A percentile compares a stretch with the other conserved stretches of the same genome.
phyloP scores from a whole-genome alignment of 192 early-diverging fungal genomes.

The Coemansia sp. region DNA sequence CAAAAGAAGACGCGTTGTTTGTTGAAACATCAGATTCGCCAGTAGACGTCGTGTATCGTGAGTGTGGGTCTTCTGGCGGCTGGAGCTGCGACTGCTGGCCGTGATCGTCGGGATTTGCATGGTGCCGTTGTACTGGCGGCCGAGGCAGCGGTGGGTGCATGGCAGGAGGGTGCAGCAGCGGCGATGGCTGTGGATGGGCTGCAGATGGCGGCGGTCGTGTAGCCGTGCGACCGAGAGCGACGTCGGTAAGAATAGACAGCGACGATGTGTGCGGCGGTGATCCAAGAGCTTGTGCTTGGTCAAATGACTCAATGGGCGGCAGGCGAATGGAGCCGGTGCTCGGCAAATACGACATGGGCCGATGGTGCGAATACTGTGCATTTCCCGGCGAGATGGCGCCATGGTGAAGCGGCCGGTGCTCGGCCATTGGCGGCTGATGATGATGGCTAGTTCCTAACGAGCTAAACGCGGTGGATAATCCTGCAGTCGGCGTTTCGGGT shows the following conservation, averaged over 20 bases:
- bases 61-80: conserved; percentile 11
- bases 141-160: conserved; percentile 13
- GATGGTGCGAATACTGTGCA: neutral
- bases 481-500: conserved; percentile 39
- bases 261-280: conserved; percentile 17
- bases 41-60: conserved; percentile 10
- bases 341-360: neutral
- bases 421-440: neutral
- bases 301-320: conserved; percentile 49
- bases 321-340: conserved; percentile 25
- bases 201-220: neutral
- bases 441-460: conserved; percentile 22
- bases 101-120: conserved; percentile 2
- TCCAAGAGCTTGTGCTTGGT: conserved; percentile 22
- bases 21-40: conserved; percentile 15
- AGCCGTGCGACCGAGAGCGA: conserved; percentile 15
- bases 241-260: conserved; percentile 26
- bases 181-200: neutral
- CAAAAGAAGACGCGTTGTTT: conserved; percentile 13
- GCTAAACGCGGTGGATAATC: conserved; percentile 32
- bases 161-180: neutral
- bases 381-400: neutral
- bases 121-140: neutral
- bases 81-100: conserved; percentile 17
- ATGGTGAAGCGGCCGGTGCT: neutral